These are phyloP conservation scores for Globisporangium canariense DNA, from an alignment of 352 stramenopile genomes.

Conservation along the genomic window DNA sequence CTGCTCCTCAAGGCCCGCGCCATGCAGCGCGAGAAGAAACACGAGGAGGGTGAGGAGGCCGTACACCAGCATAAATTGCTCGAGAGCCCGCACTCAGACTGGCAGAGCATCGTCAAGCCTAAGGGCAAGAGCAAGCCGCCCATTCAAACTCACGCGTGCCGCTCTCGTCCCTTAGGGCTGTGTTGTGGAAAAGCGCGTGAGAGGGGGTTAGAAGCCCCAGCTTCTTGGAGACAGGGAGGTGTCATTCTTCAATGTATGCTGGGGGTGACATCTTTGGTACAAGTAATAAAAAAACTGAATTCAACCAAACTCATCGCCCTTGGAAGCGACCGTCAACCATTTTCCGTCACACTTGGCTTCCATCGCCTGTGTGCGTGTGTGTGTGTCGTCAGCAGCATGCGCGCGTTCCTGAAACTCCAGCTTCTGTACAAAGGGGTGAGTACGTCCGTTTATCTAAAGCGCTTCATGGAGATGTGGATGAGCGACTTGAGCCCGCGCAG, in stretches of 20 bases:
- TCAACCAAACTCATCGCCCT: background rate
- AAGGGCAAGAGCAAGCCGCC: conserved; percentile 22
- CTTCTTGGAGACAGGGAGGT: too few species aligned
- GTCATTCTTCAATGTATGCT: too few species aligned
- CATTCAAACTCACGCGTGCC: background rate
- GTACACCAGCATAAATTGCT: conserved; percentile 25
- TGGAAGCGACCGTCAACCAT: background rate
- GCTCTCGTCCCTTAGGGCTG: too few species aligned
- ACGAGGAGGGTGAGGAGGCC: conserved; percentile 31
- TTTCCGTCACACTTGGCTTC: background rate
- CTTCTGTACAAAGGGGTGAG: background rate
- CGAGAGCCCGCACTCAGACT: conserved; percentile 29
- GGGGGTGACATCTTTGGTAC: too few species aligned
- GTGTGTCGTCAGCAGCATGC: background rate
- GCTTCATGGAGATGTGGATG: conserved; percentile 93
- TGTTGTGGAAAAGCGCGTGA: too few species aligned
- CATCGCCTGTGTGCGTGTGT: background rate
- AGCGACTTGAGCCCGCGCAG: conserved; percentile 96
- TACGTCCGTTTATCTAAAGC: conserved; percentile 67
- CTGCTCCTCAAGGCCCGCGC: conserved; percentile 58
- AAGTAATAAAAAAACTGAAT: background rate
- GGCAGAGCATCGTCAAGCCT: conserved; percentile 33
- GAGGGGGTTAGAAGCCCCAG: too few species aligned
- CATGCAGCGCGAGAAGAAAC: conserved; percentile 50
- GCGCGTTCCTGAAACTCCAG: background rate